Conservation (phyloP, 139 green algal genomes). For the Picochlorum costavermella region DNA sequence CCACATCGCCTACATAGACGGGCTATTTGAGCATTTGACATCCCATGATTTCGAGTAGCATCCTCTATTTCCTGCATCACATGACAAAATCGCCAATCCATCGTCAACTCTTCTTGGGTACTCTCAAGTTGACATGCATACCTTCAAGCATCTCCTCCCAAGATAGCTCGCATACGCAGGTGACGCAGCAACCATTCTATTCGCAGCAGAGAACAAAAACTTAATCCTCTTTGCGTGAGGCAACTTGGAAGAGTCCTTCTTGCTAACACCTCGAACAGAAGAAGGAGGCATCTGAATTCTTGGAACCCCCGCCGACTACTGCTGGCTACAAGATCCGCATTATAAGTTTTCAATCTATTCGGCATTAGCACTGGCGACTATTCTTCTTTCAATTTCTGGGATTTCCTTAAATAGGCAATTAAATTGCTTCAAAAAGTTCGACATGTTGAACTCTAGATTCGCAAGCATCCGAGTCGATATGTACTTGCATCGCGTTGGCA, state of each 20-base stretch:
- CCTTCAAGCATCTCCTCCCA: not conserved
- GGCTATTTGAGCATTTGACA: not conserved
- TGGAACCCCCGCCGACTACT: not conserved
- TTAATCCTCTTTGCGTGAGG: not conserved
- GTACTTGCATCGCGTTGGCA: no score
- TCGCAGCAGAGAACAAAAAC: not conserved
- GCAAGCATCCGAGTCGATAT: no score
- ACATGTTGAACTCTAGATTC: no score
- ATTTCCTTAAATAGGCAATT: no score
- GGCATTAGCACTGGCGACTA: no score
- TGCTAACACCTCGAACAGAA: not conserved
- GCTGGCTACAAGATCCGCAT: not conserved
- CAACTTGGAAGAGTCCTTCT: not conserved
- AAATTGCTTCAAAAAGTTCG: no score
- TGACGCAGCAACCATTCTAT: not conserved
- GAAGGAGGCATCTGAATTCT: not conserved
- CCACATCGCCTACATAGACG: slow-evolving; percentile 4
- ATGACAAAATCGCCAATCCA: not conserved
- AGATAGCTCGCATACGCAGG: slow-evolving; percentile 8
- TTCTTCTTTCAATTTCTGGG: no score
- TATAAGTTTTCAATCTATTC: no score
- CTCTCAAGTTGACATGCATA: not conserved
- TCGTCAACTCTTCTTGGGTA: not conserved
- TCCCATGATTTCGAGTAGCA: not conserved
- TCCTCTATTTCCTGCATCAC: not conserved